Base-by-base conservation (phyloP, 169 alveolate genomes). In the Cryptosporidium viatorum region DNA sequence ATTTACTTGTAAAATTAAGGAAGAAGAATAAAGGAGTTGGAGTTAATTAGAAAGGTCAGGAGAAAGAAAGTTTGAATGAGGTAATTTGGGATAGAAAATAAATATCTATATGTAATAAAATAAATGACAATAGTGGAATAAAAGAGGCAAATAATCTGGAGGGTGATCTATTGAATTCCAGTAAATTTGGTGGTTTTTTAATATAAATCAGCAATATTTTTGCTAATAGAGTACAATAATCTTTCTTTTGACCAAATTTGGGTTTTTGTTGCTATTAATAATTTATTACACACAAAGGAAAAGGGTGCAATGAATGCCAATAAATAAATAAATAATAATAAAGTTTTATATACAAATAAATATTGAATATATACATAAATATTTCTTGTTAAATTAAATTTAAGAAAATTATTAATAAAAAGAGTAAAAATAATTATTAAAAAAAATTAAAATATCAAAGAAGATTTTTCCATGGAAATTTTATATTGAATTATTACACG, bases 401-500 rank as follows among this genome's bases (percentile, higher is more conserved):
- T 48, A 48, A 7, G 21, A 9, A 65, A 65, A 35, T 31, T 3
- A 33, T 31, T 31, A 33, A 0, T 65, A n/a, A 39, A 31, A 29
- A 14, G 23, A 18, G 7, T 58, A 58, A 37, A 60, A 60, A 29
- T 65, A 65, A 65, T n/a, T 12, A 37, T 37, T 37, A 35, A 14
- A 65, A 65, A 65, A 21, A 65, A 65, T 16, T 5, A 16, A 3
- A 26, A 21, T 1, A 21, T n/a, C 21, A 7, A 8, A 0, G 62
- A 21, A 55, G 9, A 55, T n/a, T 55, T 23, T 10, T 0, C 18
- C 2, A 10, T 8, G 67, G 21, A 3, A 55, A 10, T 55, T 55
- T 55, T 21, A 23, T 55, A 21, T n/a, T n/a, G 2, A n/a, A 21
- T 55, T 55, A 33, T 65, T 65, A 65, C 71, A 65, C 71, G 71